Base-by-base conservation (phyloP, 257 asterid genomes). In the Coffea eugenioides region DNA sequence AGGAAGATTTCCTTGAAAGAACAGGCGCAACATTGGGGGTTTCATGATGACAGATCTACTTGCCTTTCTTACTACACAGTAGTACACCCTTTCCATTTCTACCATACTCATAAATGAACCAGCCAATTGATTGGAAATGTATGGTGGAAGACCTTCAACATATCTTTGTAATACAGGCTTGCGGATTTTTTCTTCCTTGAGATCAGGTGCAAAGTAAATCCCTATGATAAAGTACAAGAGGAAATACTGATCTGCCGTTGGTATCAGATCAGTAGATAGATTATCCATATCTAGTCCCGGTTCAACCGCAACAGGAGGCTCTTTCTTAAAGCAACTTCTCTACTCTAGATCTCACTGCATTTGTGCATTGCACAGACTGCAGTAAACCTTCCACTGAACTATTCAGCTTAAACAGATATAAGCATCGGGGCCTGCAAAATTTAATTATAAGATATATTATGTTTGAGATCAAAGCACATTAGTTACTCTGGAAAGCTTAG, bases 171-270 rank as follows among this genome's bases (percentile, higher is more conserved):
- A 82, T 57, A 86, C 84, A 6, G 96, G 85, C 72, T 84, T 91
- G 14, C 2, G 83, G 73, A 86, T 87, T 18, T 73, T 71, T 77
- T 76, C 88, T 18, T 66, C 80, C 73, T 78, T 89, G 64, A 92
- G 89, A 85, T 91, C 82, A 27, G 97, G 96, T 77, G 80, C 97
- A 79, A 92, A 90, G 74, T 88, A 92, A 82, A 87, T 57, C 27
- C 97, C 97, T 81, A 84, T 80, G 78, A 90, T 86, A 74, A 88
- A 78, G 85, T 82, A 78, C 69, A 93, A 86, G 77, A 93, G 88
- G 82, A 89, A 90, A 84, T 84, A 74, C 86, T 93, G 92, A 87
- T 91, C 91, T 31, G 83, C 91, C 43, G 94, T 89, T 49, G 90
- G 84, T 27, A 76, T 77, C 41, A 56, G 70, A 49, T 21, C 74